Evolutionary conservation across 2,329 filamentous ascomycete species (phyloP).

Genomic region (Myotisia sp.): DNA sequence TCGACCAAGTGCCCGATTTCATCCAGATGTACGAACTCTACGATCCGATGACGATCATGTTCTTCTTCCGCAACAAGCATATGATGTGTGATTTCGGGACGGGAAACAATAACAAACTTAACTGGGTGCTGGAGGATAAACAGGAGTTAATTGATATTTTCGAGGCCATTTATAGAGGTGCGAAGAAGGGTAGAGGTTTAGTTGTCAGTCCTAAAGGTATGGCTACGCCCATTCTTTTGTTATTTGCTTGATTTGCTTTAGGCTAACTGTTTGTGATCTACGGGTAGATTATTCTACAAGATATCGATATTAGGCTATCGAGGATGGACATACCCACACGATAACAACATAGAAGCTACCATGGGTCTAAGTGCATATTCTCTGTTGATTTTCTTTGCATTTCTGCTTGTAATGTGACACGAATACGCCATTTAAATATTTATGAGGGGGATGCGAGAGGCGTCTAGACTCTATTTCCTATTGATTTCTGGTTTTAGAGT

Average conservation of each 20-base stretch:
- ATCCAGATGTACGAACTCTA: conserved; percentile 91
- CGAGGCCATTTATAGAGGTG: conserved; percentile 95
- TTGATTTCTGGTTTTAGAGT: too few relatives aligned
- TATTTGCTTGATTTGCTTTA: neutral
- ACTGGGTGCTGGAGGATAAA: conserved; percentile 94
- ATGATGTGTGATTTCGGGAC: conserved; percentile 92
- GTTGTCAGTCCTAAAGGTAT: conserved; percentile 86
- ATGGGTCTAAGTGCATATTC: too few relatives aligned
- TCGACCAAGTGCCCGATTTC: conserved; percentile 76
- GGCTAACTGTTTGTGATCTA: conserved; percentile 4
- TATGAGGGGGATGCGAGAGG: too few relatives aligned
- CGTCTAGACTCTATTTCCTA: too few relatives aligned
- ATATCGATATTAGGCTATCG: conserved; percentile 48
- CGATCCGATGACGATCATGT: conserved; percentile 91
- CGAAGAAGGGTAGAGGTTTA: conserved; percentile 91
- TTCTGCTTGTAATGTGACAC: too few relatives aligned
- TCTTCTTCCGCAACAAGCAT: conserved; percentile 96
- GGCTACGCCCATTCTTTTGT: conserved; percentile 11
- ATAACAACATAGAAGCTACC: too few relatives aligned
- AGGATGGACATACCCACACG: too few relatives aligned
- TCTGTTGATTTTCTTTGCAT: too few relatives aligned
- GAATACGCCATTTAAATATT: too few relatives aligned
- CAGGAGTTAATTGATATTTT: conserved; percentile 97
- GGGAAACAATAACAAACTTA: conserved; percentile 97
- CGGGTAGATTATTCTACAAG: conserved; percentile 47